Evolutionary conservation across 2,329 filamentous ascomycete genomes (phyloP).

Genomic region (Trichoderma aggressivum): DNA sequence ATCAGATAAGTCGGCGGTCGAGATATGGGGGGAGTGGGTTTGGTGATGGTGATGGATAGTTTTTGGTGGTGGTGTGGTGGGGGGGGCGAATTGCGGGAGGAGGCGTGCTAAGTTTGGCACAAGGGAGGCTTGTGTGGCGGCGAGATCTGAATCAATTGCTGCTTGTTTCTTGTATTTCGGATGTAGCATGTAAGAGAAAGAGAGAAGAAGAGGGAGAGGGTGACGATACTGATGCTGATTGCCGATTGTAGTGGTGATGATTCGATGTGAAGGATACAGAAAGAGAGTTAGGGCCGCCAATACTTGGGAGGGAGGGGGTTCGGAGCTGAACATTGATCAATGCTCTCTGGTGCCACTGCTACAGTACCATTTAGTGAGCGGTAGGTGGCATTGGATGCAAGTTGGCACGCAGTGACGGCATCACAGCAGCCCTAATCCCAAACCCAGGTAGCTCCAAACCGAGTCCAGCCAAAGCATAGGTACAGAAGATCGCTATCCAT

Average conservation of each 20-base stretch:
- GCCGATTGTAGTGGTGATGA: background rate
- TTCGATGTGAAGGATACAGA: background rate
- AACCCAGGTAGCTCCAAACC: background rate
- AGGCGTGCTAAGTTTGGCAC: background rate
- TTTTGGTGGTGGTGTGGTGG: slow-evolving; percentile 2
- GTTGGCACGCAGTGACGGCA: background rate
- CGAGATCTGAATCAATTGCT: background rate
- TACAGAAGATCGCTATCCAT: background rate
- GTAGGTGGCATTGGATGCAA: background rate
- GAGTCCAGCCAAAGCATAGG: background rate
- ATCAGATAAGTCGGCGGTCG: background rate
- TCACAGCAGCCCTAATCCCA: background rate
- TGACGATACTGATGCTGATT: background rate
- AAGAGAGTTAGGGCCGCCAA: background rate
- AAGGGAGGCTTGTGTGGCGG: background rate
- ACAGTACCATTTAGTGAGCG: background rate
- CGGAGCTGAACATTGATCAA: background rate
- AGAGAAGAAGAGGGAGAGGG: background rate
- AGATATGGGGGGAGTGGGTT: background rate
- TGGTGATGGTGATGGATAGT: background rate
- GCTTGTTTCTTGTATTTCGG: background rate
- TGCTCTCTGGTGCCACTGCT: background rate
- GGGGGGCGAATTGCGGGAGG: slow-evolving; percentile 9
- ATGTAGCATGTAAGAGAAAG: background rate
- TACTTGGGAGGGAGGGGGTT: background rate